These are phyloP conservation scores for Coriaria nepalensis DNA, from an alignment of 306 rosid species.

Conservation along the genomic window DNA sequence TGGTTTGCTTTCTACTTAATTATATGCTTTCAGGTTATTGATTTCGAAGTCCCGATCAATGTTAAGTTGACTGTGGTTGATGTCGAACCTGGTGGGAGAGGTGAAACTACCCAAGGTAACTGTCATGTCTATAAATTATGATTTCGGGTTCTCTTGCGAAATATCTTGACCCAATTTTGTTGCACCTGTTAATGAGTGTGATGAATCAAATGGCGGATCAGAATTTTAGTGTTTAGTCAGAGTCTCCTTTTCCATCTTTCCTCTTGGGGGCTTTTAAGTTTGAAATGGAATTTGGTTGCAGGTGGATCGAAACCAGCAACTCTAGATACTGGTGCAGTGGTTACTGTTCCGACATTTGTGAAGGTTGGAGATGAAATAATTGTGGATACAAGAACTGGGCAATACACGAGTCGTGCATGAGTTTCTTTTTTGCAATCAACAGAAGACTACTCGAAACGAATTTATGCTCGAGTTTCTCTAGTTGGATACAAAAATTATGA, in stretches of 20 bases:
- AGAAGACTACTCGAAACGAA: too few species aligned
- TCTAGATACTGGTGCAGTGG: slow-evolving; percentile 76
- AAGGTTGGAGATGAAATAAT: slow-evolving; percentile 58
- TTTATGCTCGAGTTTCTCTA: too few species aligned
- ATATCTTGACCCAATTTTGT: too few species aligned
- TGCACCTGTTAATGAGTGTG: too few species aligned
- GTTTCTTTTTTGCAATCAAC: neutral
- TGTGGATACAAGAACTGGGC: slow-evolving; percentile 85
- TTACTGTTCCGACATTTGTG: slow-evolving; percentile 72
- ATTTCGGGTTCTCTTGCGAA: neutral
- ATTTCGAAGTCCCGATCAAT: slow-evolving; percentile 60
- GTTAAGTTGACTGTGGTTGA: slow-evolving; percentile 49
- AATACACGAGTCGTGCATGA: slow-evolving; percentile 79
- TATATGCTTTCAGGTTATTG: slow-evolving; percentile 68
- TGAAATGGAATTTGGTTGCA: slow-evolving; percentile 22
- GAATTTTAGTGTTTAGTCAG: too few species aligned
- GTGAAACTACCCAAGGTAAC: slow-evolving; percentile 81
- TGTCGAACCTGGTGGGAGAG: slow-evolving; percentile 76
- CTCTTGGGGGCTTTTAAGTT: neutral
- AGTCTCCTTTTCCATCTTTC: too few species aligned
- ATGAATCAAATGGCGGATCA: too few species aligned
- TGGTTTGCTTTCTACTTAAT: too few species aligned
- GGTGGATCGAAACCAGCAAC: slow-evolving; percentile 96
- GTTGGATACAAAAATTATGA: too few species aligned
- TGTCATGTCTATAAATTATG: neutral